These are phyloP conservation scores for Ocimum tenuiflorum DNA, from an alignment of 257 asterid genomes.

Conservation along the genomic window DNA sequence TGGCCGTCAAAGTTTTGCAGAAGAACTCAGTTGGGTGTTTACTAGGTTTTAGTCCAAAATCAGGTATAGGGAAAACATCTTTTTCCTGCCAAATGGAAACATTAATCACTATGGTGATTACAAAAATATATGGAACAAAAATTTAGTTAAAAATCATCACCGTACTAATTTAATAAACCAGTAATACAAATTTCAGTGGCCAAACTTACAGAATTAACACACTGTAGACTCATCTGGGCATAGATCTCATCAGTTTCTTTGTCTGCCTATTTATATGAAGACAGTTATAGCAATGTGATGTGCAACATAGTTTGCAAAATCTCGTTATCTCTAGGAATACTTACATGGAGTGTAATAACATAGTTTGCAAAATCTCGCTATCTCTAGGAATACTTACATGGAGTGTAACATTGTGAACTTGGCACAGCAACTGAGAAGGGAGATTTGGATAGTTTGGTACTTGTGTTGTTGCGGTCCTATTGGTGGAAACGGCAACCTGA, in stretches of 20 bases:
- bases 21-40: slow-evolving; percentile 89
- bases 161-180: not conserved
- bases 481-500: slow-evolving; percentile 89
- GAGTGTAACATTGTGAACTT: slow-evolving; percentile 79
- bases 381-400: slow-evolving; percentile 44
- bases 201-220: slow-evolving; percentile 68
- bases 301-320: not conserved
- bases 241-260: slow-evolving; percentile 91
- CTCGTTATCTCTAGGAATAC: slow-evolving; percentile 5
- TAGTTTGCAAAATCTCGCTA: not conserved
- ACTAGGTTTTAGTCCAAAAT: slow-evolving; percentile 66
- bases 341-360: slow-evolving; percentile 57
- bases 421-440: slow-evolving; percentile 79
- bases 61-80: slow-evolving; percentile 79
- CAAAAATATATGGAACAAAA: not conserved
- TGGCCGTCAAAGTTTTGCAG: slow-evolving; percentile 92
- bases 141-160: not conserved
- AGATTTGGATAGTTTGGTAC: slow-evolving; percentile 84
- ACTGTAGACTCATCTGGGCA: slow-evolving; percentile 94
- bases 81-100: slow-evolving; percentile 47
- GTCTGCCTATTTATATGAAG: slow-evolving; percentile 56
- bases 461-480: slow-evolving; percentile 72
- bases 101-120: not conserved
- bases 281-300: not conserved
- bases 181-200: not conserved